These are phyloP conservation scores for Mycosarcoma mackinlayi DNA, from an alignment of 1,284 basidiomycete species.

Conservation along the genomic window DNA sequence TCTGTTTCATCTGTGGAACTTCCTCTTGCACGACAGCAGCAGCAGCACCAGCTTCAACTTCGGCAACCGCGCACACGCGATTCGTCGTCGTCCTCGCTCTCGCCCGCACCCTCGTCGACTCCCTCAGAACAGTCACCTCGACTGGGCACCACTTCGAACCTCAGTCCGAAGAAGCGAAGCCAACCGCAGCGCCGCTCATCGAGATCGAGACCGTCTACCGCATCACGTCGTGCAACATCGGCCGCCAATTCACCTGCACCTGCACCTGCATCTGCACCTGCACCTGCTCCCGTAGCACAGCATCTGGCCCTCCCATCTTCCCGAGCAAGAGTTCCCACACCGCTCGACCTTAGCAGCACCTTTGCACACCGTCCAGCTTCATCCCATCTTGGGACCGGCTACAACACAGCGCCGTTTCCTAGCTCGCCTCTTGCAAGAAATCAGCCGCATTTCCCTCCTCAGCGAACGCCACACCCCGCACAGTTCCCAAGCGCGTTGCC, in stretches of 20 bases:
- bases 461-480: conserved; percentile 7
- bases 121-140: conserved; percentile 23
- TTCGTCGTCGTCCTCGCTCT: conserved; percentile 30
- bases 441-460: conserved; percentile 13
- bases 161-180: not conserved
- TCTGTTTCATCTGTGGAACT: not conserved
- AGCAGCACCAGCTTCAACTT: conserved; percentile 8
- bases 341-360: not conserved
- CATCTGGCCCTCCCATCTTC: not conserved
- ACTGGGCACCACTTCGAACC: not conserved
- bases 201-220: conserved; percentile 15
- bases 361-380: not conserved
- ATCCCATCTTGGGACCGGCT: not conserved
- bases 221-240: conserved; percentile 21
- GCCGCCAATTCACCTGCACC: conserved; percentile 8
- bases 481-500: conserved; percentile 2
- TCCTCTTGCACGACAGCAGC: conserved; percentile 8
- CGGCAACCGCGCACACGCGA: conserved; percentile 19
- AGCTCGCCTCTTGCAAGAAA: conserved; percentile 21
- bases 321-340: conserved; percentile 1
- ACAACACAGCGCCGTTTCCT: conserved; percentile 2
- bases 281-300: not conserved
- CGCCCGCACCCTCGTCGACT: conserved; percentile 35
- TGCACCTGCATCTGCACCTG: conserved; percentile 1
- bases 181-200: not conserved